These are phyloP conservation scores for Tolypocladium album DNA, from an alignment of 2,329 filamentous ascomycete genomes.

Conservation along the genomic window DNA sequence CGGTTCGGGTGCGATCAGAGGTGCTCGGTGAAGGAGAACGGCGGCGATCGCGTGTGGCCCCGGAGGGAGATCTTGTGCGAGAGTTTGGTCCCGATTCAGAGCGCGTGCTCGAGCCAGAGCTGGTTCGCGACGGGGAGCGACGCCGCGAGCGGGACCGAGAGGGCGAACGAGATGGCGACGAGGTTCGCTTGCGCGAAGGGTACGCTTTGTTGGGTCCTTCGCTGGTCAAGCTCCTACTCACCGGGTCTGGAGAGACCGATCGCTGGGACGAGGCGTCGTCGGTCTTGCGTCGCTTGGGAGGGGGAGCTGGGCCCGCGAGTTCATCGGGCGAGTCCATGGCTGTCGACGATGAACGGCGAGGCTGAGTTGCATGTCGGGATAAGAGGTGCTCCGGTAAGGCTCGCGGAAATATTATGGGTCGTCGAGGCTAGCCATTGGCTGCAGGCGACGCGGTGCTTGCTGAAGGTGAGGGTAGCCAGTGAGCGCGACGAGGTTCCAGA, in stretches of 20 bases:
- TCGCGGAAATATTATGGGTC: conserved; percentile 5
- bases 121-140: conserved; percentile 20
- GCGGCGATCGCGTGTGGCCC: conserved; percentile 15
- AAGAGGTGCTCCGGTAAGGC: conserved; percentile 1
- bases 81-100: conserved; percentile 24
- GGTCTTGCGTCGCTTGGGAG: conserved; percentile 22
- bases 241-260: conserved; percentile 12
- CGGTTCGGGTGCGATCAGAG: conserved; percentile 15
- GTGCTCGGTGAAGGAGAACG: conserved; percentile 17
- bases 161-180: background rate
- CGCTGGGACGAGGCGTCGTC: conserved; percentile 15
- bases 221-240: background rate
- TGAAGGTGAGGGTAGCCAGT: background rate
- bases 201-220: background rate
- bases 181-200: background rate
- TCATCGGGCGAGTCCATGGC: conserved; percentile 20
- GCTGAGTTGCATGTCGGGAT: background rate
- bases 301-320: conserved; percentile 12
- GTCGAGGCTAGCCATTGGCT: background rate
- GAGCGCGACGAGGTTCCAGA: background rate
- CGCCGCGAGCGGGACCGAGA: conserved; percentile 14
- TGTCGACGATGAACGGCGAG: background rate
- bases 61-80: conserved; percentile 16
- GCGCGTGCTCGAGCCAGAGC: conserved; percentile 24
- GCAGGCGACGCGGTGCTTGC: background rate